Evolutionary conservation across 139 green algal genomes (phyloP), one percentile per base, ranked within the genome.

Genomic region (Choricystis sp.): DNA sequence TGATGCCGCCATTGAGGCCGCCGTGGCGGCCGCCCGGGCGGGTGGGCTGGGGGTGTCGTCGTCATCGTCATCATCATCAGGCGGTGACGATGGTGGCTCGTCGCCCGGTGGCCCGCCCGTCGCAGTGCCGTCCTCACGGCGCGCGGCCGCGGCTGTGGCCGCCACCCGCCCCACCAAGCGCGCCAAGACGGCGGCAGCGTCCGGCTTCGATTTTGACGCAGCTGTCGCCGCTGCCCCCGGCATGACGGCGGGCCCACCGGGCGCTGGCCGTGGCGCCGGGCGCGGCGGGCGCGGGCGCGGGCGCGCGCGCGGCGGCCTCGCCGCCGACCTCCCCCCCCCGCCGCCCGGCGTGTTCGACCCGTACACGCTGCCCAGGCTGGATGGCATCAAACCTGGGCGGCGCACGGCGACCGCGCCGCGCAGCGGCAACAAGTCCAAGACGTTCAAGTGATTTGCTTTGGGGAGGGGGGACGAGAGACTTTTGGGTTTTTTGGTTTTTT

Each of bases 391-490:
- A 56, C 70, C 52, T 3, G 77, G 74, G 25, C 77, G 70, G 58
- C 64, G 68, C 1, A 74, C 62, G 27, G 56, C 49, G 3, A 65
- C 64, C 26, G 61, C 65, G 22, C 68, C 68, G 4, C 74, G 74
- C 40, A 69, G 61, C 58, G 77, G 77, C 59, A 81, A 81, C 67
- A 59, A 61, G 29, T 70, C 28, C 56, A 49, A 57, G n/a, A 73
- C 68, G 2, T 78, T 71, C 40, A 28, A n/a, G n/a, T n/a, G n/a
- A n/a, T n/a, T n/a, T n/a, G n/a, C n/a, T n/a, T n/a, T n/a, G n/a
- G n/a, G n/a, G n/a, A n/a, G n/a, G n/a, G n/a, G n/a, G n/a, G n/a
- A n/a, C n/a, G n/a, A n/a, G n/a, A n/a, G n/a, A n/a, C n/a, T n/a
- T n/a, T n/a, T n/a, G n/a, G n/a, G n/a, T n/a, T n/a, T n/a, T n/a